Evolutionary conservation across 2,329 filamentous ascomycete species (phyloP), one percentile per base, ranked within the genome.

Genomic region (Colletotrichum simmondsii): DNA sequence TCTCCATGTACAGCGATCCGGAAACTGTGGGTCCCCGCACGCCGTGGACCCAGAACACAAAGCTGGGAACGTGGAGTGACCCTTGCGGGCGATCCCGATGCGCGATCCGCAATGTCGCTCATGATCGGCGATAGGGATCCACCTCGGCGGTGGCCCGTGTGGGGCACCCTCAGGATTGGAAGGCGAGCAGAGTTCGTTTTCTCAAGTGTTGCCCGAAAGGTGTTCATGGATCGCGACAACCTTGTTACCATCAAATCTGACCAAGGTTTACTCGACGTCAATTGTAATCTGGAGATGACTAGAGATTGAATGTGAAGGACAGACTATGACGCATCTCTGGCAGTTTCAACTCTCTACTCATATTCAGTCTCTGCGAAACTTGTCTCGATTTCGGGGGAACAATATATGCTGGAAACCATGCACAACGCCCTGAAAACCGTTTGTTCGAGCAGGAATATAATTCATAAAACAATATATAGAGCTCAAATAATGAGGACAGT

Each of bases 41-140:
- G 32, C 22, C 22, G 30, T 32, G 7, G 7, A 2, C 7, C 19
- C 19, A 28, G 28, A 19, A 12, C n/a, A 16, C 5, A 8, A 5
- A 24, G 24, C 7, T 5, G 11, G 19, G 24, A 28, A 32, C 52
- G 52, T 12, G 46, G 52, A 52, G 28, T 22, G 35, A 65, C 46
- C 62, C 62, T 46, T 5, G 52, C 26, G 35, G 62, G 24, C 52
- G 62, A 65, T 65, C 52, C 11, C 28, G 11, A 16, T 11, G 32
- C 24, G 24, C 35, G 62, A 56, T 57, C 32, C 22, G 32, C 52
- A 56, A 7, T 32, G 49, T 28, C 11, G 2, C 30, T 30, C 32
- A 28, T 42, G 62, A 65, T 65, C 62, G 35, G 52, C 52, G 24
- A 24, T 32, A 19, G 24, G 26, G 49, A 5, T 35, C 62, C 62